These are phyloP conservation scores for Cryphonectria japonica DNA, from an alignment of 2,329 filamentous ascomycete genomes.

Conservation along the genomic window DNA sequence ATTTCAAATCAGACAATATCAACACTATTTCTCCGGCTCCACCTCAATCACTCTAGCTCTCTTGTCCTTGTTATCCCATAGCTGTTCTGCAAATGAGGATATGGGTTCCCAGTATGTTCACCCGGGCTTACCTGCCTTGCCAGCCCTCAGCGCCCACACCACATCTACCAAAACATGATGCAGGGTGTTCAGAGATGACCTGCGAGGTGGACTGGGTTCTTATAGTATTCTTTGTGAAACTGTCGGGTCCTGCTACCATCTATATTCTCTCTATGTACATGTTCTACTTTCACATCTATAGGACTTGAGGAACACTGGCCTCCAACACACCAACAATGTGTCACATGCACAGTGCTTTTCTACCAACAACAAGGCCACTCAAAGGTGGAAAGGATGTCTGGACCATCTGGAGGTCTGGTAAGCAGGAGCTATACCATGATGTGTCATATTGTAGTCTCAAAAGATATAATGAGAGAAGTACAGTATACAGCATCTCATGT, in stretches of 20 bases:
- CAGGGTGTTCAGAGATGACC: background rate
- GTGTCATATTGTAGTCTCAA: background rate
- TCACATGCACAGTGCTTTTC: background rate
- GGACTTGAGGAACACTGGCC: too few species aligned
- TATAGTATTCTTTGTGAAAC: background rate
- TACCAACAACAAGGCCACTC: background rate
- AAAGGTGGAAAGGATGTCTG: background rate
- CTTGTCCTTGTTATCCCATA: conserved; percentile 30
- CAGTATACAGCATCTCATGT: background rate
- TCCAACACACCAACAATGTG: too few species aligned
- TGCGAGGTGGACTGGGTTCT: background rate
- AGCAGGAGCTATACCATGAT: background rate
- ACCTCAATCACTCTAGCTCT: conserved; percentile 25
- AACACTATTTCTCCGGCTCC: background rate
- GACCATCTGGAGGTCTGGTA: background rate
- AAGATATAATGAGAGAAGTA: too few species aligned
- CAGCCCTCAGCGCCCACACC: conserved; percentile 28
- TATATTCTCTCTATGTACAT: background rate
- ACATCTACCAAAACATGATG: conserved; percentile 30
- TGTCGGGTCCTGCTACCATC: background rate
- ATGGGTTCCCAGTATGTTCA: conserved; percentile 29
- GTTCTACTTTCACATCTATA: background rate
- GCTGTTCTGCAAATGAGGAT: conserved; percentile 30
- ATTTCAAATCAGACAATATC: background rate
- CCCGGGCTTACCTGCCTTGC: conserved; percentile 28